These are phyloP conservation scores for Rickenella mellea DNA, from an alignment of 768 basidiomycete genomes.

Conservation along the genomic window DNA sequence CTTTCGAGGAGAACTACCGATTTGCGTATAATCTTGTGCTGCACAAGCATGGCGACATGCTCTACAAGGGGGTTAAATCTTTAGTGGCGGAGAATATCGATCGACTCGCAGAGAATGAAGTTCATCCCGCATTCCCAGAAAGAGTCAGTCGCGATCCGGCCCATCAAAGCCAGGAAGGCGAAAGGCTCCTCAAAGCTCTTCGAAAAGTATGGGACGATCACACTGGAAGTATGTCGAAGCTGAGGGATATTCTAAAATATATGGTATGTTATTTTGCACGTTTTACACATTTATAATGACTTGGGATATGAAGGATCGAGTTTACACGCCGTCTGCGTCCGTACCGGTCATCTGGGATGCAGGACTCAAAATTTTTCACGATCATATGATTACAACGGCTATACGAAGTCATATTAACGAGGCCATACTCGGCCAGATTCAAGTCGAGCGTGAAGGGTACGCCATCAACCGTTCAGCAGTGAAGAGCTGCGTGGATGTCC, in stretches of 20 bases:
- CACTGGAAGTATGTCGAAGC: constrained; percentile 74
- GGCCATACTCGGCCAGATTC: constrained; percentile 81
- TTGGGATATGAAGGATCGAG: constrained; percentile 62
- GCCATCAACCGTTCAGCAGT: constrained; percentile 87
- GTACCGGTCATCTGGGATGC: constrained; percentile 77
- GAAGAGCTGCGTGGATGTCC: constrained; percentile 80
- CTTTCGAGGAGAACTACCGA: constrained; percentile 89
- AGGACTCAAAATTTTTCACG: constrained; percentile 75
- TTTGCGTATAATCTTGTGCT: constrained; percentile 94
- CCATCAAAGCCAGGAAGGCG: constrained; percentile 75
- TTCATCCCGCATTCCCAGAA: constrained; percentile 78
- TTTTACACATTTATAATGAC: background rate
- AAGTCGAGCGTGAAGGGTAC: constrained; percentile 85
- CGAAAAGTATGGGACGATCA: constrained; percentile 92
- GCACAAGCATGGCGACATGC: constrained; percentile 69
- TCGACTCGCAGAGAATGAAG: constrained; percentile 59
- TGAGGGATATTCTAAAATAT: constrained; percentile 88
- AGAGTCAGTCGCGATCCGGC: constrained; percentile 56
- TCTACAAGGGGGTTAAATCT: constrained; percentile 77
- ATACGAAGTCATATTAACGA: constrained; percentile 77
- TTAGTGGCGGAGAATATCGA: constrained; percentile 82
- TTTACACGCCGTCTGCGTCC: constrained; percentile 64
- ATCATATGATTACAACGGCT: constrained; percentile 67
- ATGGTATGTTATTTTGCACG: constrained; percentile 54
- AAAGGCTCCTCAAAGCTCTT: constrained; percentile 74